phyloP scores from a whole-genome alignment of 305 asterid species.

The Fraxinus paxiana region DNA sequence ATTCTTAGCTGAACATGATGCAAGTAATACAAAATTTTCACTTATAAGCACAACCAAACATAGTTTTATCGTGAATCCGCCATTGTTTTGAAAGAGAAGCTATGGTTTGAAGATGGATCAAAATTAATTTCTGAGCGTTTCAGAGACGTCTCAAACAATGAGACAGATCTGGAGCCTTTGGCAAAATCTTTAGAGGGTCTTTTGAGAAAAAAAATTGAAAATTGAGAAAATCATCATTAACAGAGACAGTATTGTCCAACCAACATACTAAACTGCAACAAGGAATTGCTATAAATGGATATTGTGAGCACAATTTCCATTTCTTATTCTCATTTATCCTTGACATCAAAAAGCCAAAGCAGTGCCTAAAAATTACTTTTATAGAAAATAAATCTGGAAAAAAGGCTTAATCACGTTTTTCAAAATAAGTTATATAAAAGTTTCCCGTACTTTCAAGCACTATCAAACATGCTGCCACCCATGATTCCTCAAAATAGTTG shows the following conservation, averaged over 20 bases:
- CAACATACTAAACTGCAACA: not conserved
- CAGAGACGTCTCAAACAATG: not conserved
- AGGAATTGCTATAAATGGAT: not conserved
- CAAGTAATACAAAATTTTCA: not conserved
- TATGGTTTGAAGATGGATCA: not conserved
- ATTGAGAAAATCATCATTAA: not conserved
- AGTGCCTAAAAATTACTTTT: not conserved
- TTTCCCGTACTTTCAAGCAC: not conserved
- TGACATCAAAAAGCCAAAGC: not conserved
- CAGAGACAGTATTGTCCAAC: not conserved
- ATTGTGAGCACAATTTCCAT: not conserved
- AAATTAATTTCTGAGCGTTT: not conserved
- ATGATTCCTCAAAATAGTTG: not conserved
- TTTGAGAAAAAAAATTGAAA: not conserved
- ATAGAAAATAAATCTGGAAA: not conserved
- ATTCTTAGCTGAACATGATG: not conserved
- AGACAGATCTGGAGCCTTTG: not conserved
- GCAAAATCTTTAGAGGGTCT: not conserved
- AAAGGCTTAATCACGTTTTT: not conserved
- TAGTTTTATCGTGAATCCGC: not conserved
- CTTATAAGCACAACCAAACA: not conserved
- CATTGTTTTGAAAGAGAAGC: not conserved
- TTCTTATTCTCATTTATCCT: not conserved
- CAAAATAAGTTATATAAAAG: not conserved
- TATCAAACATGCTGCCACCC: not conserved